phyloP scores from a whole-genome alignment of 441 rosid species.

The Metrosideros polymorpha region DNA sequence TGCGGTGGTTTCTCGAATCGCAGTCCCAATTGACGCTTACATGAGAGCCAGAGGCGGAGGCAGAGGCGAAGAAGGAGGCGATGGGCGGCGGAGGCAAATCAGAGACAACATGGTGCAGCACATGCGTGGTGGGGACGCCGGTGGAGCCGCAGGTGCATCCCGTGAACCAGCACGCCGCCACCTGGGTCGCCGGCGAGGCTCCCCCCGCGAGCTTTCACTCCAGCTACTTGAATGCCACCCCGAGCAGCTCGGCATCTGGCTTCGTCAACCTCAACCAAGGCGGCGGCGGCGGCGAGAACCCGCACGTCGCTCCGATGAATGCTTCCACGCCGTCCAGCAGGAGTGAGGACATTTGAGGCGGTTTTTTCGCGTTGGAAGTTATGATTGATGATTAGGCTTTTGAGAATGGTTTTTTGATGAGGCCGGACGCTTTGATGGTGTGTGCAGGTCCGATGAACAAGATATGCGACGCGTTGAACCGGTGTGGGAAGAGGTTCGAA shows the following conservation, averaged over 20 bases:
- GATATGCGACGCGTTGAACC: not conserved
- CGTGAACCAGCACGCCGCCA: not conserved
- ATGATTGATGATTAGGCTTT: not conserved
- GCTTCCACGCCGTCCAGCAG: not conserved
- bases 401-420: not conserved
- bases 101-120: too few species aligned
- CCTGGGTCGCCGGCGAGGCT: rapidly evolving
- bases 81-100: not conserved
- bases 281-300: not conserved
- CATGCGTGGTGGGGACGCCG: not conserved
- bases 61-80: not conserved
- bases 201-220: not conserved
- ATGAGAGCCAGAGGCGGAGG: not conserved
- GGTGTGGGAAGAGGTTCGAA: not conserved
- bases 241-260: not conserved
- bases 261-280: not conserved
- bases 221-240: not conserved
- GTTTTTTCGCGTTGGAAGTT: not conserved
- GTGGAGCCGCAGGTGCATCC: not conserved
- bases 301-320: not conserved
- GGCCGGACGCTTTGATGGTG: not conserved
- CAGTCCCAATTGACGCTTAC: not conserved
- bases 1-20: not conserved
- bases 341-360: not conserved
- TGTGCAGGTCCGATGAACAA: not conserved